Percentiles rank a stretch among this genome's conserved stretches.
These are phyloP conservation scores for Epichloe typhina DNA, from an alignment of 2,329 filamentous ascomycete species.

Conservation along the genomic window DNA sequence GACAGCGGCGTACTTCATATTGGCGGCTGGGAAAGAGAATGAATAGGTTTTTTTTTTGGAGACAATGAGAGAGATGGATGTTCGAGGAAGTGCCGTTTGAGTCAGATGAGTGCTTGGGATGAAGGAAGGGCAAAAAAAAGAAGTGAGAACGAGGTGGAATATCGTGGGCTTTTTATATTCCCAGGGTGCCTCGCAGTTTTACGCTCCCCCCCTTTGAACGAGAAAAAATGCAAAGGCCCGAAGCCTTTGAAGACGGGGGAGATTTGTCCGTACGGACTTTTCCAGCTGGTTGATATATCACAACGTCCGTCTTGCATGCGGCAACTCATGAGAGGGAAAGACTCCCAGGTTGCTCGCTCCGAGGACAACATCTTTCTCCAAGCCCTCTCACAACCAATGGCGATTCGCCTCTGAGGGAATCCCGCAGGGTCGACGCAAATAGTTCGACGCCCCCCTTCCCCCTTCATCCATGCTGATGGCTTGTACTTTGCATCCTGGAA, in stretches of 20 bases:
- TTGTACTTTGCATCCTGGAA: not conserved
- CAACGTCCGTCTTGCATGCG: not conserved
- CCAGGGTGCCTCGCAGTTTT: too few species aligned
- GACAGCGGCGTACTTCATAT: conserved; percentile 5
- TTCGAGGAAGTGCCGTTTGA: not conserved
- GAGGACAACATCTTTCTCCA: not conserved
- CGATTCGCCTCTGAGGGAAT: not conserved
- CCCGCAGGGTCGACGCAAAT: conserved; percentile 2
- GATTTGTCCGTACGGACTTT: not conserved
- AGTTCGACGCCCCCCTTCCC: too few species aligned
- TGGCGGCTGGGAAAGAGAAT: not conserved
- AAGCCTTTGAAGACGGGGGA: not conserved
- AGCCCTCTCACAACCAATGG: not conserved
- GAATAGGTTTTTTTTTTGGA: not conserved
- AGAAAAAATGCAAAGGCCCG: too few species aligned
- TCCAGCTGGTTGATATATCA: not conserved
- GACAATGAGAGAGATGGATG: not conserved
- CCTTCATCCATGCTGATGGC: not conserved
- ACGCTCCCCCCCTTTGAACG: too few species aligned
- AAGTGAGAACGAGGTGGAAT: not conserved
- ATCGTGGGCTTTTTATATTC: conserved; percentile 3
- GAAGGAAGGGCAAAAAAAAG: not conserved
- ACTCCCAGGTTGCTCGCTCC: not conserved
- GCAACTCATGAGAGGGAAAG: not conserved
- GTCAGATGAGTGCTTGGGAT: not conserved